Evolutionary conservation across 1,284 basidiomycete species (phyloP).

Genomic region (Boletus smithii): DNA sequence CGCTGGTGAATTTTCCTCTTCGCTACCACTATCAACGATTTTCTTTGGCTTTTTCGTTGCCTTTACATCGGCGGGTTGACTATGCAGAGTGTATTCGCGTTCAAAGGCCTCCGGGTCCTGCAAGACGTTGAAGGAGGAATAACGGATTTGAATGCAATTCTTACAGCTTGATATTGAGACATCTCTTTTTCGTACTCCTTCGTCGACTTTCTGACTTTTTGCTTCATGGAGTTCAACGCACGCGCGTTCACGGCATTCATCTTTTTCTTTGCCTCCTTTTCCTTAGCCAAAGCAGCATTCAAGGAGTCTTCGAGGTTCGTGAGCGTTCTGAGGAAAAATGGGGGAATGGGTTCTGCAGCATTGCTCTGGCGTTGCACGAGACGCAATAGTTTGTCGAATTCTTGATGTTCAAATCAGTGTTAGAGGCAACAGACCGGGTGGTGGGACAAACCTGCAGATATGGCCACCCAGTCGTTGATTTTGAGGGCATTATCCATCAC

Average conservation of each 20-base stretch:
- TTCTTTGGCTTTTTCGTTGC: slow-evolving; percentile 42
- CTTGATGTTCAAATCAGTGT: slow-evolving; percentile 42
- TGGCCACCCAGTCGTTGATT: slow-evolving; percentile 96
- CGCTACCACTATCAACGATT: slow-evolving; percentile 33
- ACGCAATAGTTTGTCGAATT: slow-evolving; percentile 93
- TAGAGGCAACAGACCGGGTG: background rate
- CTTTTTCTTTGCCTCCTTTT: slow-evolving; percentile 93
- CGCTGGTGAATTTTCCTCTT: slow-evolving; percentile 47
- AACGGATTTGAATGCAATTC: slow-evolving; percentile 20
- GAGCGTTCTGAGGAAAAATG: slow-evolving; percentile 82
- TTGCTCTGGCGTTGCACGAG: slow-evolving; percentile 90
- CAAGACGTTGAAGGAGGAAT: slow-evolving; percentile 7
- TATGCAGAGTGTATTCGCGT: slow-evolving; percentile 59
- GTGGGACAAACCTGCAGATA: slow-evolving; percentile 67
- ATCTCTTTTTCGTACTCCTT: slow-evolving; percentile 90
- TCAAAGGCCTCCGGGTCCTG: slow-evolving; percentile 91
- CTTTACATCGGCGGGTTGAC: slow-evolving; percentile 50
- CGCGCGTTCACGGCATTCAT: slow-evolving; percentile 95
- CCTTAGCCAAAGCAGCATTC: slow-evolving; percentile 72
- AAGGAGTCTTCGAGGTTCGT: slow-evolving; percentile 76
- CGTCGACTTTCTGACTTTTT: slow-evolving; percentile 88
- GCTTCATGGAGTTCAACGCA: slow-evolving; percentile 94
- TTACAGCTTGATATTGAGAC: slow-evolving; percentile 76
- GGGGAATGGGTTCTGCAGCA: slow-evolving; percentile 82
- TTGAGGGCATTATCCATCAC: slow-evolving; percentile 93